phyloP scores from a whole-genome alignment of 768 basidiomycete genomes.

The Cubamyces sp. region DNA sequence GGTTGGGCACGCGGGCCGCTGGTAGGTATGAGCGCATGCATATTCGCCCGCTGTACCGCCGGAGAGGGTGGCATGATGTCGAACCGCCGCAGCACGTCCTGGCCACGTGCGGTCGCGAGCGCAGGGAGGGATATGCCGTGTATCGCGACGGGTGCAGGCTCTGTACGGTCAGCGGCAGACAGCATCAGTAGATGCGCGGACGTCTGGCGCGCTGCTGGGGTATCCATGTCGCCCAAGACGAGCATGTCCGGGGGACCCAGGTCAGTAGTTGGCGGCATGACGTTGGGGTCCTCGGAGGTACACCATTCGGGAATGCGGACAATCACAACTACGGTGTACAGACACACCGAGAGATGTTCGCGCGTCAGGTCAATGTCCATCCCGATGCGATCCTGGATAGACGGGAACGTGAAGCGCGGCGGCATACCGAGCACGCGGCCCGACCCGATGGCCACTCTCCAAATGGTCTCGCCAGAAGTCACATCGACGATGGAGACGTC shows the following conservation, averaged over 20 bases:
- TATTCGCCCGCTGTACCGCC: constrained; percentile 1
- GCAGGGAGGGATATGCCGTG: background rate
- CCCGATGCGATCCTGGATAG: constrained; percentile 6
- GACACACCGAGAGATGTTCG: constrained; percentile 21
- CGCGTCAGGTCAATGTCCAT: constrained; percentile 29
- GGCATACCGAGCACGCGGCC: constrained; percentile 17
- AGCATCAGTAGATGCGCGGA: constrained; percentile 7
- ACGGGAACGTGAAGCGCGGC: constrained; percentile 7
- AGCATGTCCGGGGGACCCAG: constrained; percentile 9
- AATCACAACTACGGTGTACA: constrained; percentile 24
- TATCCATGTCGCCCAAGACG: constrained; percentile 20
- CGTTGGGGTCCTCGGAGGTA: background rate
- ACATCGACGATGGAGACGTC: constrained; percentile 25
- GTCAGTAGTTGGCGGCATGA: background rate
- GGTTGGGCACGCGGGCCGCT: constrained; percentile 1
- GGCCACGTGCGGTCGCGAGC: constrained; percentile 12
- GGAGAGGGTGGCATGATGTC: constrained; percentile 9
- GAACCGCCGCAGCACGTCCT: constrained; percentile 22
- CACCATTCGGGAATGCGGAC: constrained; percentile 3
- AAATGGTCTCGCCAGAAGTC: constrained; percentile 16
- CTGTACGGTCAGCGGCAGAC: background rate
- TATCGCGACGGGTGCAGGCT: background rate
- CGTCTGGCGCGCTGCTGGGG: constrained; percentile 13
- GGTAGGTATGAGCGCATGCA: constrained; percentile 16
- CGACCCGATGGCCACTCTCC: constrained; percentile 12